A percentile compares a stretch with the other conserved stretches of the same genome.
These are phyloP conservation scores for Penicillium crystallinum DNA, from an alignment of 495 filamentous ascomycete genomes.

Conservation along the genomic window DNA sequence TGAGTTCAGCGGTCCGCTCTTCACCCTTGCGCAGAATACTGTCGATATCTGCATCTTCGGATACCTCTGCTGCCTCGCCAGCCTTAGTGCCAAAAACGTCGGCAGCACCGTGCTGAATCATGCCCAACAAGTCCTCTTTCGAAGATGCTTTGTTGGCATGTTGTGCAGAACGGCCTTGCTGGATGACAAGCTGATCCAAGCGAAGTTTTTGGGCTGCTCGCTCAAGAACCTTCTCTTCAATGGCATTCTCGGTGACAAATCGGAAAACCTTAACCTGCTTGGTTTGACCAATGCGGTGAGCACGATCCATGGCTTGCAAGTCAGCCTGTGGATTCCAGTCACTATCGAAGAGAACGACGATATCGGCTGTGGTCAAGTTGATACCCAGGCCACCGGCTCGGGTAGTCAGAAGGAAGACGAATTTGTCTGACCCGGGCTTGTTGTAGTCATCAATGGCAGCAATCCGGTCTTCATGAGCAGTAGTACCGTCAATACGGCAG, in stretches of 20 bases:
- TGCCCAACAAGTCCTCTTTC: conserved; percentile 91
- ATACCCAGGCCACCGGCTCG: conserved; percentile 97
- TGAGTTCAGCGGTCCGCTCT: conserved; percentile 81
- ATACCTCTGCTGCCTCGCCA: conserved; percentile 51
- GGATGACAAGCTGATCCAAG: conserved; percentile 97
- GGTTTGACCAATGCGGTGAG: conserved; percentile 96
- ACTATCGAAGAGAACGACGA: conserved; percentile 97
- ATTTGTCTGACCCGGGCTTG: conserved; percentile 90
- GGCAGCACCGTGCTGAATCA: conserved; percentile 99
- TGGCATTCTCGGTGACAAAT: conserved; percentile 95
- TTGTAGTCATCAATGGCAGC: conserved; percentile 98
- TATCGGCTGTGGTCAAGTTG: conserved; percentile 92
- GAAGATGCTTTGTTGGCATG: conserved; percentile 80
- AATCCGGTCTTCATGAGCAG: conserved; percentile 97
- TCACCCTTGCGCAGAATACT: conserved; percentile 81
- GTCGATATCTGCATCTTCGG: conserved; percentile 81
- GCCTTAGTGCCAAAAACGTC: conserved; percentile 75
- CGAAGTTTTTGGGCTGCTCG: conserved; percentile 96
- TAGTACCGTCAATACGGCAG: conserved; percentile 95
- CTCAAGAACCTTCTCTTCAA: conserved; percentile 97
- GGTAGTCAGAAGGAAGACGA: conserved; percentile 95
- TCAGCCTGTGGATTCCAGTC: conserved; percentile 99
- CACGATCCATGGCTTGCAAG: conserved; percentile 97
- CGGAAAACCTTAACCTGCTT: conserved; percentile 96
- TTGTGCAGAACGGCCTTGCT: conserved; percentile 94